phyloP scores from a whole-genome alignment of 2,329 filamentous ascomycete species.

The Mycosphaerella arachidis region DNA sequence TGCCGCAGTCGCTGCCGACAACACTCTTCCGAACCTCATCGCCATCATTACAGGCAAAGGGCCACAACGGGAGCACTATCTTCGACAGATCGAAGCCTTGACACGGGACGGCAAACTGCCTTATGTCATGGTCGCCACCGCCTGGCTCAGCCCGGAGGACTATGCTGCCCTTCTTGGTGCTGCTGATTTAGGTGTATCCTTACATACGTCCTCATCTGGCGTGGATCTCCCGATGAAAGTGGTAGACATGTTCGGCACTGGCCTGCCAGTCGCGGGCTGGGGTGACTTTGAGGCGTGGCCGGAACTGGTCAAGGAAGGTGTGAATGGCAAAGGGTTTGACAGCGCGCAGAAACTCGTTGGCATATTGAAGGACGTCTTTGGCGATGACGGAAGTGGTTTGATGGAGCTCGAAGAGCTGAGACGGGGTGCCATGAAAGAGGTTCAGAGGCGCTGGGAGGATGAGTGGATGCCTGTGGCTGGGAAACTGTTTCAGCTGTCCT shows the following conservation, averaged over 20 bases:
- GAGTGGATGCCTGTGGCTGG: constrained; percentile 87
- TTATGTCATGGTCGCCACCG: constrained; percentile 68
- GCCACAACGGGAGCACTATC: constrained; percentile 73
- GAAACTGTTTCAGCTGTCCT: constrained; percentile 51
- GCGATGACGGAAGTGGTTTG: constrained; percentile 35
- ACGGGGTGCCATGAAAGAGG: constrained; percentile 74
- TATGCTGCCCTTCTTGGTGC: constrained; percentile 80
- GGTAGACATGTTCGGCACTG: constrained; percentile 97
- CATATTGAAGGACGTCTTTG: constrained; percentile 63
- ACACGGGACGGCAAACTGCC: constrained; percentile 59
- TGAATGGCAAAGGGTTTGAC: constrained; percentile 82
- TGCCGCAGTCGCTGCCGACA: constrained; percentile 36
- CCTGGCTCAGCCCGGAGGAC: constrained; percentile 78
- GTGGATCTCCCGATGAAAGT: constrained; percentile 99
- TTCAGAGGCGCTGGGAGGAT: constrained; percentile 76
- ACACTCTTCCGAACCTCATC: constrained; percentile 61
- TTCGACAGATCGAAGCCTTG: constrained; percentile 60
- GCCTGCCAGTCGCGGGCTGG: constrained; percentile 85
- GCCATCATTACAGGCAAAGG: constrained; percentile 95
- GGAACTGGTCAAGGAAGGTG: constrained; percentile 82
- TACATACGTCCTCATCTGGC: constrained; percentile 90
- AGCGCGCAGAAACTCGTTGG: constrained; percentile 61
- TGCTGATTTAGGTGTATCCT: constrained; percentile 82
- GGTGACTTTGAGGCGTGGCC: constrained; percentile 79
- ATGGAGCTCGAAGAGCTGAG: constrained; percentile 60